These are phyloP conservation scores for Acacia concinna DNA, from an alignment of 331 rosid species.

Conservation along the genomic window DNA sequence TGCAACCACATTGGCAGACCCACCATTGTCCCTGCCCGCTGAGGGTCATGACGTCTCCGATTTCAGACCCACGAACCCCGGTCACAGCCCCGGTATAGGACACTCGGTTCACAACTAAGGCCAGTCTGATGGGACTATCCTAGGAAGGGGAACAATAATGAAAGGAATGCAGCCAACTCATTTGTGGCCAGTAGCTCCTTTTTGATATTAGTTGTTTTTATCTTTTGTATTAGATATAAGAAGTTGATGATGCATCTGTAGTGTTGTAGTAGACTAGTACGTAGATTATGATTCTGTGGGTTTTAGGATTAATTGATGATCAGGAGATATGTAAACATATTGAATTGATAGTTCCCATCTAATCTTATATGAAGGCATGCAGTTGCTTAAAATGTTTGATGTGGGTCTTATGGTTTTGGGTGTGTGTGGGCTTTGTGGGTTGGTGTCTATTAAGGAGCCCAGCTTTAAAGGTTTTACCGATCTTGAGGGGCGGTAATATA, in stretches of 20 bases:
- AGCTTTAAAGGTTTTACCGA: background rate
- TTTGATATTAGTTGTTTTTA: background rate
- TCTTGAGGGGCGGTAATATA: too few species aligned
- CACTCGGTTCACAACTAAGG: constrained; percentile 42
- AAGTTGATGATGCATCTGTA: background rate
- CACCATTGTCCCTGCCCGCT: constrained; percentile 21
- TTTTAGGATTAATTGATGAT: background rate
- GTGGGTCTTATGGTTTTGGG: background rate
- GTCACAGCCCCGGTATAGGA: constrained; percentile 58
- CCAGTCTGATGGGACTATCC: background rate
- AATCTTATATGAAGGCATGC: background rate
- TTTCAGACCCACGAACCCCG: constrained; percentile 56
- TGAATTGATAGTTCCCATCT: background rate
- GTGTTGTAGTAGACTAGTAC: background rate
- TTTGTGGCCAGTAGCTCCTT: too few species aligned
- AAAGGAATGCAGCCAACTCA: too few species aligned
- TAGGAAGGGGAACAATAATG: background rate
- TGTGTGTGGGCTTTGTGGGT: background rate
- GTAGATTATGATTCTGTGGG: background rate
- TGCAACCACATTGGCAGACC: background rate
- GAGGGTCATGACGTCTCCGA: constrained; percentile 30
- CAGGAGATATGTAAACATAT: background rate
- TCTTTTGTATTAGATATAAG: background rate
- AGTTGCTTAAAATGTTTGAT: background rate
- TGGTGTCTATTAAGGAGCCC: background rate